Conservation (phyloP, 169 alveolate genomes). For the Plasmodium fragile region DNA sequence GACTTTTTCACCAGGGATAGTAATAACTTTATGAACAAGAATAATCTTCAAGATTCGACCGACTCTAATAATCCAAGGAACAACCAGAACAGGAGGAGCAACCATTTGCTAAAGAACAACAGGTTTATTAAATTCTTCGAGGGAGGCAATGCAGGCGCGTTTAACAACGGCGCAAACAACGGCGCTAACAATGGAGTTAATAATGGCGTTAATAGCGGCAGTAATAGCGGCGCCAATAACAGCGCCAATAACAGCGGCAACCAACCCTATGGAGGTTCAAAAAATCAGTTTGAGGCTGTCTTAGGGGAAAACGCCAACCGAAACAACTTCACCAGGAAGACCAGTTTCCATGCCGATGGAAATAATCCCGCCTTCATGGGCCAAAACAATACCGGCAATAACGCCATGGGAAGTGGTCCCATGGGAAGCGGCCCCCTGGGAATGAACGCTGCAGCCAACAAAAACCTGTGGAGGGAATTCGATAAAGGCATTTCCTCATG, state of each 20-base stretch:
- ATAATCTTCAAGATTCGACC: not conserved
- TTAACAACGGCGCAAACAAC: not conserved
- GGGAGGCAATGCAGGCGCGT: too few relatives aligned
- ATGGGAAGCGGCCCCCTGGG: not conserved
- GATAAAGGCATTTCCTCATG: not conserved
- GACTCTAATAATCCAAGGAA: constrained; percentile 10
- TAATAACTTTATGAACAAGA: not conserved
- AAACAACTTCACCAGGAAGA: not conserved
- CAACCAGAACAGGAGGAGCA: constrained; percentile 12
- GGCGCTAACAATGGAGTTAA: not conserved
- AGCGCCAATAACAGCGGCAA: not conserved
- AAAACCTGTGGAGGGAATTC: not conserved
- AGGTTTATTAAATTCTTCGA: constrained; percentile 12
- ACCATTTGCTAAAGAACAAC: not conserved
- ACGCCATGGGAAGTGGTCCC: not conserved
- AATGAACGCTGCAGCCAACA: not conserved
- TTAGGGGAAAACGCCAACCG: not conserved
- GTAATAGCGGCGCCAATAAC: not conserved
- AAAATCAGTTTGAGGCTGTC: not conserved
- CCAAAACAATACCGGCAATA: not conserved
- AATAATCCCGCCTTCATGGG: not conserved
- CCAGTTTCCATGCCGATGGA: not conserved
- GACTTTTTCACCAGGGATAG: constrained; percentile 24
- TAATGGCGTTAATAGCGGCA: not conserved
- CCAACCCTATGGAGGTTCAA: not conserved